phyloP scores from a whole-genome alignment of 2,329 filamentous ascomycete genomes.

The Colletotrichum musicola region DNA sequence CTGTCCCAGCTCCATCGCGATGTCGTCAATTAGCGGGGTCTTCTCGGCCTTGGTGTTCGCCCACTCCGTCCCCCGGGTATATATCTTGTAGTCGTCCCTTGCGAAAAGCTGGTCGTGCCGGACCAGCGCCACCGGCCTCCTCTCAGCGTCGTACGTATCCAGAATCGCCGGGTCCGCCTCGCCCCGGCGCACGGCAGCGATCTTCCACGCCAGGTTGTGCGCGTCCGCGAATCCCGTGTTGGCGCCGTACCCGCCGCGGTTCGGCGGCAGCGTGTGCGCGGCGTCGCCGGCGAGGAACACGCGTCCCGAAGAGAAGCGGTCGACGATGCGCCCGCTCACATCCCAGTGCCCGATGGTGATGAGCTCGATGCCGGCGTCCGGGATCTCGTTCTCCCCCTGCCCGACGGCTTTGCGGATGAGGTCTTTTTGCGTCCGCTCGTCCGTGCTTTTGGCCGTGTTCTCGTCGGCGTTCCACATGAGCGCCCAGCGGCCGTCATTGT shows the following conservation, averaged over 20 bases:
- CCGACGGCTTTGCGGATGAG: constrained; percentile 15
- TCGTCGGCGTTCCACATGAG: constrained; percentile 21
- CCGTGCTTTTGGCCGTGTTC: background rate
- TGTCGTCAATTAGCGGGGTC: constrained; percentile 2
- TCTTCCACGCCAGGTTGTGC: constrained; percentile 58
- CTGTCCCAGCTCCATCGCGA: constrained; percentile 23
- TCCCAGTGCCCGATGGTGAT: constrained; percentile 43
- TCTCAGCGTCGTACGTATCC: constrained; percentile 54
- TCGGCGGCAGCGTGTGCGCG: constrained; percentile 34
- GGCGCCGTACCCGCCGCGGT: constrained; percentile 27
- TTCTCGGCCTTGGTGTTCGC: background rate
- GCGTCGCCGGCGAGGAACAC: constrained; percentile 39
- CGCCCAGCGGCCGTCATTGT: constrained; percentile 43
- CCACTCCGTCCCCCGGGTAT: constrained; percentile 31
- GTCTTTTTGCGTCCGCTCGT: constrained; percentile 7
- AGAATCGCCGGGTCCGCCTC: constrained; percentile 44
- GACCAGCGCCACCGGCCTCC: constrained; percentile 49
- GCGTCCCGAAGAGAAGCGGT: constrained; percentile 19
- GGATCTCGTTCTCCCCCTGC: constrained; percentile 4
- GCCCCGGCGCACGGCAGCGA: constrained; percentile 49
- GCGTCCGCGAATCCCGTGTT: constrained; percentile 51
- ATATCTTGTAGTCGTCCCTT: constrained; percentile 41
- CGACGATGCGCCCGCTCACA: constrained; percentile 35
- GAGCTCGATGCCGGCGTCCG: constrained; percentile 38
- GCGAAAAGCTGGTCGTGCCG: constrained; percentile 44